Evolutionary conservation across 306 rosid species (phyloP).

Genomic region (Quercus wislizeni): DNA sequence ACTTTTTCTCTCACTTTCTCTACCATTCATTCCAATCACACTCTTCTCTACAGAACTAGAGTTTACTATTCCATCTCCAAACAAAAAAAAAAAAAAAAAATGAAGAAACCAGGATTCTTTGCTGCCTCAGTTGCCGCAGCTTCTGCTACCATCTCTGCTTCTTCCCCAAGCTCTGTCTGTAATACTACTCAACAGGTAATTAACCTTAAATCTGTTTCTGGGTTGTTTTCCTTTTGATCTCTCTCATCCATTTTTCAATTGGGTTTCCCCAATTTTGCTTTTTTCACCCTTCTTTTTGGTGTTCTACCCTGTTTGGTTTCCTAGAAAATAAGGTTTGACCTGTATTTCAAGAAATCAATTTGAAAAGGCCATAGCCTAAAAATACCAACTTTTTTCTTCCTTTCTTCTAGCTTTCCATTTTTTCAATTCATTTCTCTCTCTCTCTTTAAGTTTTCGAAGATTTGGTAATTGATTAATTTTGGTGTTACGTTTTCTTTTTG

Average conservation of each 20-base stretch:
- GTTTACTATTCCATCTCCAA: background rate
- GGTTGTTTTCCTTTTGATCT: background rate
- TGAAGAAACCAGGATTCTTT: slow-evolving; percentile 43
- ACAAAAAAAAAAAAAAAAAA: background rate
- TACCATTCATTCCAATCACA: background rate
- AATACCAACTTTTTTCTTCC: background rate
- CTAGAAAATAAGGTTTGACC: slow-evolving; percentile 1
- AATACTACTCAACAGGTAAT: slow-evolving; percentile 32
- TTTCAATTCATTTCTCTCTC: too few species aligned
- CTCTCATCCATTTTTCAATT: background rate
- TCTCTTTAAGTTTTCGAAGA: background rate
- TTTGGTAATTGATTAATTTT: background rate
- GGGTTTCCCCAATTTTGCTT: background rate
- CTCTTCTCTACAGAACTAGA: background rate
- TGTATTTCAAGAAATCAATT: background rate
- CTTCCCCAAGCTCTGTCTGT: slow-evolving; percentile 19
- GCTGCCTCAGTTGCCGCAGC: slow-evolving; percentile 45
- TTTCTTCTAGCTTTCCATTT: background rate
- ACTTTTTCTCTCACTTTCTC: slow-evolving; percentile 9
- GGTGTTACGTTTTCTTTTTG: background rate
- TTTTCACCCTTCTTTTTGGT: background rate
- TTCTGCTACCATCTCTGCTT: slow-evolving; percentile 28
- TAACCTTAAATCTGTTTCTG: background rate
- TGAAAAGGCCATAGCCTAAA: too few species aligned
- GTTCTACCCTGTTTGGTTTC: slow-evolving; percentile 11